These are phyloP conservation scores for Lachancea meyersii DNA, from an alignment of 805 yeast genomes.

Conservation along the genomic window DNA sequence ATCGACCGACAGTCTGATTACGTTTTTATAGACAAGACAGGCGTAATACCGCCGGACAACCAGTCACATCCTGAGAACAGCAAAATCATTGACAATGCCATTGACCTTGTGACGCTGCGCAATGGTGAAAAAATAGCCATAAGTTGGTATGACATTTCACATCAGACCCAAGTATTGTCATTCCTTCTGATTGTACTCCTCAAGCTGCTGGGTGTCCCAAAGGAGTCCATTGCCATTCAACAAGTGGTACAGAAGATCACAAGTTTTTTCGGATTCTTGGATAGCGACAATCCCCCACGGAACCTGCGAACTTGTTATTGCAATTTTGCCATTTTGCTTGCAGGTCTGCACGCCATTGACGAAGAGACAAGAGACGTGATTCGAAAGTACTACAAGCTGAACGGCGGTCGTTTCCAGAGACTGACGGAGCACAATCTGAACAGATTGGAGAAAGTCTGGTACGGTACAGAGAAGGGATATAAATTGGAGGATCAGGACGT, in stretches of 20 bases:
- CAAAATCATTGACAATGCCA: slow-evolving; percentile 31
- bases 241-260: slow-evolving; percentile 31
- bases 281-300: slow-evolving; percentile 33
- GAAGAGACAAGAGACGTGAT: slow-evolving; percentile 30
- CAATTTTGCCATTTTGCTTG: slow-evolving; percentile 32
- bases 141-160: slow-evolving; percentile 36
- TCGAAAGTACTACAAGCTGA: slow-evolving; percentile 27
- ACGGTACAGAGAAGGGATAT: slow-evolving; percentile 26
- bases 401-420: slow-evolving; percentile 29
- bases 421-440: slow-evolving; percentile 32
- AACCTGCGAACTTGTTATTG: slow-evolving; percentile 34
- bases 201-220: slow-evolving; percentile 31
- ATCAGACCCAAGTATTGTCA: slow-evolving; percentile 34
- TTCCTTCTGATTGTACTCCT: slow-evolving; percentile 30
- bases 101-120: slow-evolving; percentile 27
- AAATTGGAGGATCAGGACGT: slow-evolving; percentile 32
- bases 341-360: slow-evolving; percentile 34
- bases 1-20: slow-evolving; percentile 32
- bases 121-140: slow-evolving; percentile 29
- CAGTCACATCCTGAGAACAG: slow-evolving; percentile 33
- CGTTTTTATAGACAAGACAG: slow-evolving; percentile 32
- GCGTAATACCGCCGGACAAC: slow-evolving; percentile 29
- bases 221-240: slow-evolving; percentile 29
- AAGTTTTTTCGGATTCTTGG: slow-evolving; percentile 31
- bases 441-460: slow-evolving; percentile 33